phyloP scores from a whole-genome alignment of 345 rosid species.

The Cardamine occulta region DNA sequence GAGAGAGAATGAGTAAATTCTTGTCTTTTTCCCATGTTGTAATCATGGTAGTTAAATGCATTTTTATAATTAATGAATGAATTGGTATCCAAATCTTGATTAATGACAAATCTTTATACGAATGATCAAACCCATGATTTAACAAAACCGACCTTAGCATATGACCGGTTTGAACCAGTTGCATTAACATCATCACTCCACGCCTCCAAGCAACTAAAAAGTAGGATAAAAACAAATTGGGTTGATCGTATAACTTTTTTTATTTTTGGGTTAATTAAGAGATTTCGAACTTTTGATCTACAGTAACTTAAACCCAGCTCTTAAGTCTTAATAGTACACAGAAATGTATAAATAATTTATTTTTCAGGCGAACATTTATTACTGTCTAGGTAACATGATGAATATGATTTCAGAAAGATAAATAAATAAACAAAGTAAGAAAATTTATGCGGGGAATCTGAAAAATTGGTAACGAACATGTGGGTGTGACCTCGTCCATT shows the following conservation, averaged over 20 bases:
- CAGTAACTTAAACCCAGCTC: too few relatives aligned
- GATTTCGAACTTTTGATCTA: neutral
- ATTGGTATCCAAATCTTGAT: neutral
- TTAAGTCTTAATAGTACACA: too few relatives aligned
- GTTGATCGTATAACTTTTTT: neutral
- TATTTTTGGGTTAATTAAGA: neutral
- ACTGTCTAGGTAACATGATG: conserved; percentile 3
- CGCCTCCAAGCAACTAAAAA: neutral
- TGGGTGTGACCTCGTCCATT: conserved; percentile 44
- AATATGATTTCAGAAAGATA: conserved; percentile 5
- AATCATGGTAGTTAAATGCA: conserved; percentile 35
- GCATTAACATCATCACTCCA: conserved; percentile 7
- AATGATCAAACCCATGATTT: neutral
- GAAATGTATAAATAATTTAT: too few relatives aligned
- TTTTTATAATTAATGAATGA: neutral
- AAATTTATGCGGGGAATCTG: conserved; percentile 31
- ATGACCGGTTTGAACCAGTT: neutral
- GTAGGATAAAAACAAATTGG: neutral
- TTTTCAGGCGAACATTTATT: too few relatives aligned
- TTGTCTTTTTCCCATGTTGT: conserved; percentile 27
- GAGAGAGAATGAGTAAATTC: conserved; percentile 1
- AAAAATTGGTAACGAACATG: conserved; percentile 38
- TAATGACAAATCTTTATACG: conserved; percentile 3
- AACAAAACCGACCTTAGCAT: conserved; percentile 12
- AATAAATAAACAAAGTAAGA: neutral